phyloP scores from a whole-genome alignment of 805 yeast species.

The Sungouiozyma ichnusensis region DNA sequence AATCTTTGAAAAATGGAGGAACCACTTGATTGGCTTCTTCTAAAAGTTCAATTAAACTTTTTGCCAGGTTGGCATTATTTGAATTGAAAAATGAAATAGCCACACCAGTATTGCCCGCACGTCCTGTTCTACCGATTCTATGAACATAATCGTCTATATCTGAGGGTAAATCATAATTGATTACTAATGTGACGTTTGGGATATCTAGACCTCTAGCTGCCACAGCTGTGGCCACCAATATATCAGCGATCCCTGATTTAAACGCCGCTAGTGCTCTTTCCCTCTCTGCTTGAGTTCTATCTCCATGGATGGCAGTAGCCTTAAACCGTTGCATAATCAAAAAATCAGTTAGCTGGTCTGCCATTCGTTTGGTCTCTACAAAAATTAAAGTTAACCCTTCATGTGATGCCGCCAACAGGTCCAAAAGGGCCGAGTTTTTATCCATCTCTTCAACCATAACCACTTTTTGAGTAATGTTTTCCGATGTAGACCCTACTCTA shows the following conservation, averaged over 20 bases:
- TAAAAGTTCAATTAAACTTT: constrained; percentile 76
- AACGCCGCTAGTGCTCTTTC: constrained; percentile 90
- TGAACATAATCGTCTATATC: constrained; percentile 98
- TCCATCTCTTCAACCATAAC: constrained; percentile 86
- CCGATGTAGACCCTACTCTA: constrained; percentile 96
- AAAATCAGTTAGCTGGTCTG: constrained; percentile 87
- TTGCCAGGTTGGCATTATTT: constrained; percentile 76
- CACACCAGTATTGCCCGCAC: constrained; percentile 97
- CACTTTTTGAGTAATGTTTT: constrained; percentile 90
- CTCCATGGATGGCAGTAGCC: constrained; percentile 98
- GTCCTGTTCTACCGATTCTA: constrained; percentile 99
- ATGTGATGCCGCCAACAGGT: constrained; percentile 69
- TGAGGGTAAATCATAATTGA: constrained; percentile 90
- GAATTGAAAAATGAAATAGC: constrained; percentile 97
- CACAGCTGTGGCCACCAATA: constrained; percentile 96
- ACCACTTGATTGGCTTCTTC: constrained; percentile 95
- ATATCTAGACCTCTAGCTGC: constrained; percentile 99
- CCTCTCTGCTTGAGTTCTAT: constrained; percentile 94
- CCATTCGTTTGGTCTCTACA: constrained; percentile 97
- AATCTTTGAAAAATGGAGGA: constrained; percentile 72
- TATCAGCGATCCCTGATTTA: constrained; percentile 82
- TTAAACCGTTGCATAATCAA: constrained; percentile 79
- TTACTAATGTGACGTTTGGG: constrained; percentile 95
- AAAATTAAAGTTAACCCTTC: constrained; percentile 82
- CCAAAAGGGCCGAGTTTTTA: constrained; percentile 79